Base-by-base conservation (phyloP, 2,329 filamentous ascomycete species). In the Phaeosphaeriaceae sp. region DNA sequence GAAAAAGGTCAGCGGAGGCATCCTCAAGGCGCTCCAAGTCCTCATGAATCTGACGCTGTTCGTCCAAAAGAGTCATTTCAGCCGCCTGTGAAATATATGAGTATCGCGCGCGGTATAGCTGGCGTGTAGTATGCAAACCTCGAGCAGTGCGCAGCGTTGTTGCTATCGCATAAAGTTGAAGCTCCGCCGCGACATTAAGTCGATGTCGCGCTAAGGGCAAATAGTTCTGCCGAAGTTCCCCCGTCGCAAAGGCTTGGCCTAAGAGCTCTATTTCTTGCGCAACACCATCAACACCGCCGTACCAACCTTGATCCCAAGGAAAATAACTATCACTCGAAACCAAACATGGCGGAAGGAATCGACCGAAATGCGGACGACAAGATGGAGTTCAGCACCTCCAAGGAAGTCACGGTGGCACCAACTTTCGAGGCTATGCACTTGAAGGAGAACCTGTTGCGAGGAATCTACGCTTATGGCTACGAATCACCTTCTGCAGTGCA, bases 381-480 rank as follows among this genome's bases (percentile, higher is more conserved):
- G 76, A 96, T 97, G 87, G 93, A 97, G 81, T 97, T 99, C 76
- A 89, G 88, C 60, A 99, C 94, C 74, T 97, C 93, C 58, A 97
- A 96, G 79, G 94, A 97, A 82, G 93, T 97, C 53, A 94, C 89
- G 2, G 94, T 94, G 50, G 91, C 93, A 67, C 92, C 92, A 37
- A 96, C 92, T 48, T 74, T 74, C 58, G 71, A 74, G 61, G 70
- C 68, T 38, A 96, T 97, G 93, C 92, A 95, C 64, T 76, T 99
- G 74, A 99, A 99, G 79, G 93, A 97, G 76, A 96, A 95, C 70
- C 86, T 99, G 29, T 86, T 99, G 60, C 92, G 94, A 61, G 94
- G 94, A 58, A 93, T 99, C 72, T 99, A 99, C 73, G 94, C 94
- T 29, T 99, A 99, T 67, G 94, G 94, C 59, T 99, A 97, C 77